Percentiles rank a stretch among this genome's conserved stretches.
Evolutionary conservation across 805 yeast genomes (phyloP).

Genomic region (Yueomyces sp.): DNA sequence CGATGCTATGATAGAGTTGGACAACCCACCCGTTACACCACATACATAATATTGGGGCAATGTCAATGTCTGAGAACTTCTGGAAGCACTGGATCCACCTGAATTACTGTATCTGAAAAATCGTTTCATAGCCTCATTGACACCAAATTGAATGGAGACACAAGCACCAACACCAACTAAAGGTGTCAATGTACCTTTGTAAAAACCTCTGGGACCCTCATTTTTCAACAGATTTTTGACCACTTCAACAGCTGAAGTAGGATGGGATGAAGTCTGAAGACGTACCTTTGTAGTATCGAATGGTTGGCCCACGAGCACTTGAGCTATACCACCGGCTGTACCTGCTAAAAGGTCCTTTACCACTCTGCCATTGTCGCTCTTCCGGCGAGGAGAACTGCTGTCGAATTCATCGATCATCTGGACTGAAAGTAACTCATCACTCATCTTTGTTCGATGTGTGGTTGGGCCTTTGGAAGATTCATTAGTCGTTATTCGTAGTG

Average conservation of each 20-base stretch:
- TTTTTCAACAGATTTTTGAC: conserved; percentile 53
- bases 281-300: conserved; percentile 92
- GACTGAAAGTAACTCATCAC: conserved; percentile 22
- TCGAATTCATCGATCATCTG: conserved; percentile 23
- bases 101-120: conserved; percentile 35
- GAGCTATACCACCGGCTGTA: conserved; percentile 91
- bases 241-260: conserved; percentile 60
- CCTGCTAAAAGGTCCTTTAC: conserved; percentile 79
- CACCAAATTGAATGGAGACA: conserved; percentile 92
- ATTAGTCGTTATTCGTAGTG: too few relatives aligned
- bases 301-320: conserved; percentile 91
- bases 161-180: conserved; percentile 95
- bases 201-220: conserved; percentile 81
- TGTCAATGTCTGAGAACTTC: conserved; percentile 22
- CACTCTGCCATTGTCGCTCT: conserved; percentile 5
- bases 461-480: too few relatives aligned
- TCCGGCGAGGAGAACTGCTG: conserved; percentile 1
- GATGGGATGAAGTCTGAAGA: conserved; percentile 74
- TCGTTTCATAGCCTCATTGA: conserved; percentile 88
- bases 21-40: conserved; percentile 87
- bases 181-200: conserved; percentile 90
- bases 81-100: conserved; percentile 11
- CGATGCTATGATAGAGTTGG: conserved; percentile 77
- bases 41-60: conserved; percentile 60
- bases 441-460: conserved; percentile 8